These are phyloP conservation scores for Moniliella sp. DNA, from an alignment of 1,284 basidiomycete genomes.

Conservation along the genomic window DNA sequence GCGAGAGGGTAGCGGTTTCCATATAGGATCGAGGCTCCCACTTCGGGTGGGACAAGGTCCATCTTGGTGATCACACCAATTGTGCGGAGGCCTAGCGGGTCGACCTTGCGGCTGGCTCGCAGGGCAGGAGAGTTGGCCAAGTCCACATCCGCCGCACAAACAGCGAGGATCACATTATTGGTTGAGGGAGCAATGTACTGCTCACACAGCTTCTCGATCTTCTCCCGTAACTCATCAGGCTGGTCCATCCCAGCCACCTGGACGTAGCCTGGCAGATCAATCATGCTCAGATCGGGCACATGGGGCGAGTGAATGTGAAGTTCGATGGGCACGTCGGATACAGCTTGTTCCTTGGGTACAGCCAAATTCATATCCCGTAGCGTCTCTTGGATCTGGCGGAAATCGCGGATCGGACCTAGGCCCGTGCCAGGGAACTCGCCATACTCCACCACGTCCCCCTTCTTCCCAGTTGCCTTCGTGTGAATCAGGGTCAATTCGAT, in stretches of 20 bases:
- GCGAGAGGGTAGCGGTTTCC: conserved; percentile 92
- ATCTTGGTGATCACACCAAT: conserved; percentile 98
- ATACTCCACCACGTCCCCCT: conserved; percentile 43
- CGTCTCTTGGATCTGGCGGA: conserved; percentile 64
- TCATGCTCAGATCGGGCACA: conserved; percentile 86
- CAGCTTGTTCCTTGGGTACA: conserved; percentile 64
- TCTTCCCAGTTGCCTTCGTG: conserved; percentile 40
- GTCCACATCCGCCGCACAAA: conserved; percentile 94
- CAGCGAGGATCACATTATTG: conserved; percentile 94
- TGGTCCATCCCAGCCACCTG: conserved; percentile 86
- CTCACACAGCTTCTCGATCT: conserved; percentile 70
- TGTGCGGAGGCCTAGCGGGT: conserved; percentile 77
- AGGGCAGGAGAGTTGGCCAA: conserved; percentile 90
- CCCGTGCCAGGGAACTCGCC: conserved; percentile 81
- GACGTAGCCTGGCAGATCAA: conserved; percentile 90
- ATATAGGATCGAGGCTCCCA: conserved; percentile 58
- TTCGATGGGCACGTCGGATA: conserved; percentile 85
- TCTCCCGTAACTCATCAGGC: conserved; percentile 77
- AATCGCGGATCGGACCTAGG: conserved; percentile 66
- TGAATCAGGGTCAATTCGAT: conserved; percentile 93
- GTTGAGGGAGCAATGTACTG: conserved; percentile 88
- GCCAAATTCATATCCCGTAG: conserved; percentile 86
- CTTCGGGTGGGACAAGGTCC: conserved; percentile 72
- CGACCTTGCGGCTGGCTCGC: conserved; percentile 72
- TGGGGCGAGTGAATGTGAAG: conserved; percentile 83